Evolutionary conservation across 805 yeast species (phyloP), one percentile per base, ranked within the genome.

Genomic region (Saturnispora galanensis): DNA sequence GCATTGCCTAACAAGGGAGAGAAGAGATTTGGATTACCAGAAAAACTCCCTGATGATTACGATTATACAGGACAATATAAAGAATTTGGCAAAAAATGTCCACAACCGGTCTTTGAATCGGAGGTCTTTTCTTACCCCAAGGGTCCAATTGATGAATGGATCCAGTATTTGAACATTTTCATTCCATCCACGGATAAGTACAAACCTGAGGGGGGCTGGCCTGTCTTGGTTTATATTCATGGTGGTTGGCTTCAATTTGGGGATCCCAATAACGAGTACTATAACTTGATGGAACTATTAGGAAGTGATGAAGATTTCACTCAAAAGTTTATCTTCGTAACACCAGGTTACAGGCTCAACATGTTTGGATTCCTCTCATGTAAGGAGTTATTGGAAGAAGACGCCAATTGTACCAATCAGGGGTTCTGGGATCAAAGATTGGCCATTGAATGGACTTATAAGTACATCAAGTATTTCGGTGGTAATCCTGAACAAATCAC

Each of bases 361-460:
- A 56, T 65, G 35, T 61, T 62, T 60, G 61, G 70, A 46, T 53
- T 69, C 48, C 42, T 68, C 26, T 50, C 67, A 1, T 49, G 62
- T 10, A 64, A 63, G 58, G 70, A 74, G 49, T 52, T 61, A 46
- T 40, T 62, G 42, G 64, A 58, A 16, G 65, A 60, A 32, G 60
- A 59, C 21, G 58, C 64, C 30, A 17, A 39, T 17, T 34, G 44
- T 35, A 42, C 51, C 46, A 54, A 72, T 51, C 62, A 60, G 41
- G 73, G 72, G 5, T 58, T 71, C 41, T 66, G 68, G 66, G 79
- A 74, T 55, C 78, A 71, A 52, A 56, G 67, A 42, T 47, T 58
- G 31, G 75, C 71, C 0, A 53, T 73, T 5, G 65, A 66, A 49
- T 74, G 79, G 79, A 65, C 65, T 3, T 59, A 62, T 38, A 49